Evolutionary conservation across 2,329 filamentous ascomycete species (phyloP).

Genomic region (Gaeumannomyces tritici): DNA sequence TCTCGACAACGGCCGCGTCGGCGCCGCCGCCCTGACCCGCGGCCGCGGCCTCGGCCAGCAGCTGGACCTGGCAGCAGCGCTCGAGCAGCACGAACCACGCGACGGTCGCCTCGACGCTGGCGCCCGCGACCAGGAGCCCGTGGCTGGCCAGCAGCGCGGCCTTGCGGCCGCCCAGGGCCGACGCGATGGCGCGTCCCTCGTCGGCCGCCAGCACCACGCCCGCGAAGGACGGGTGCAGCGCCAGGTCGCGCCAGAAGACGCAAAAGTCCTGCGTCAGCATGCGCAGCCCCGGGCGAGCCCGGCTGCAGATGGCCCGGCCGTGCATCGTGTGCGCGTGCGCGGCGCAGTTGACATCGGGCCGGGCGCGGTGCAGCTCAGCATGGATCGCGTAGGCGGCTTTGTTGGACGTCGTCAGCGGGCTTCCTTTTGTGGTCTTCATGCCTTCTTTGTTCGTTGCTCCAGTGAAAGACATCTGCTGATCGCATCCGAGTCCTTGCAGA

Average conservation of each 20-base stretch:
- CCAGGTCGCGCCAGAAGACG: conserved; percentile 45
- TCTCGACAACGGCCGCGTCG: conserved; percentile 8
- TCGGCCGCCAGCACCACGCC: conserved; percentile 42
- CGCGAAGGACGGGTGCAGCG: conserved; percentile 34
- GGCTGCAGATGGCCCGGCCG: conserved; percentile 47
- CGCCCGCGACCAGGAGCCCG: conserved; percentile 40
- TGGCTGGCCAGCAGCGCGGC: conserved; percentile 45
- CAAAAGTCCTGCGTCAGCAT: conserved; percentile 57
- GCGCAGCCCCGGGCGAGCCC: conserved; percentile 47
- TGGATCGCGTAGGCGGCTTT: conserved; percentile 18
- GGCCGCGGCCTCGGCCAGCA: conserved; percentile 49
- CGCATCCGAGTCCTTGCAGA: neutral
- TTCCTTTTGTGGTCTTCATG: neutral
- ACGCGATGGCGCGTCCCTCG: conserved; percentile 39
- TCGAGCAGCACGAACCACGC: conserved; percentile 46
- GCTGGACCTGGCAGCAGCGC: conserved; percentile 35
- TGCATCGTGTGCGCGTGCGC: conserved; percentile 46
- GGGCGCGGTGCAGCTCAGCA: conserved; percentile 39
- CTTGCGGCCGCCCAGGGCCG: conserved; percentile 36
- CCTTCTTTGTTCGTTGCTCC: neutral
- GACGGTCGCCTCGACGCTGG: conserved; percentile 38
- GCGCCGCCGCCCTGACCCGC: conserved; percentile 42
- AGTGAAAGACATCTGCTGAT: neutral
- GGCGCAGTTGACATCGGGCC: conserved; percentile 44
- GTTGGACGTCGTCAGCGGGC: neutral